Evolutionary conservation across 441 rosid genomes (phyloP), one percentile per base, ranked within the genome.

Genomic region (Erodium moschatum): DNA sequence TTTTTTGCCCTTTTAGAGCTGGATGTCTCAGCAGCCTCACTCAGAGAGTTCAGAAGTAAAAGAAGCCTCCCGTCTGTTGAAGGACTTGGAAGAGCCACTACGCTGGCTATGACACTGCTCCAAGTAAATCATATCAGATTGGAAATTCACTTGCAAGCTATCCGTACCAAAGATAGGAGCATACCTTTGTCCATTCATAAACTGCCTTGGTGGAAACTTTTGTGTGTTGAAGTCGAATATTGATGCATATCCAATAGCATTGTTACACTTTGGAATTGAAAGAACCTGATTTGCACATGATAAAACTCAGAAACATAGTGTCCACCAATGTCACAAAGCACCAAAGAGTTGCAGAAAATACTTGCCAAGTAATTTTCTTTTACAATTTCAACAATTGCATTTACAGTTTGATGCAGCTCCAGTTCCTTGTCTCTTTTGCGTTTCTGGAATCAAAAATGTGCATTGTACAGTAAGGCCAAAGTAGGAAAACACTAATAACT

Each of bases 321-420:
- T 61, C 9, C 10, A 40, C 7, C 44, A 76, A 74, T 67, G 35
- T 62, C 70, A 73, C 66, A 70, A 63, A 70, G 44, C 18, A 44
- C 13, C 27, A 33, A 71, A 60, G 54, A 58, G 42, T 13, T 73
- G 48, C 62, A 24, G 60, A 19, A 64, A 76, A 52, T 1, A 84
- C 91, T 81, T 84, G 77, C 99, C 97, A 94, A 74, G 85, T 94
- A 91, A 77, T 89, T 84, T 80, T 91, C 99, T 81, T 94, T 94
- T 78, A 87, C 96, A 74, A 94, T 86, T 88, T 94, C 99, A 67
- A 94, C 92, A 71, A 86, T 72, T 66, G 97, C 92, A 76, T 75
- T 82, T 69, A 91, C 91, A 42, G 80, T 83, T 81, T 87, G 92
- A 81, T 84, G 85, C 85, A 91, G 69, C 80, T 85, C 90, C 78